Conservation (phyloP, 169 alveolate genomes). For the Besnoitia besnoiti region DNA sequence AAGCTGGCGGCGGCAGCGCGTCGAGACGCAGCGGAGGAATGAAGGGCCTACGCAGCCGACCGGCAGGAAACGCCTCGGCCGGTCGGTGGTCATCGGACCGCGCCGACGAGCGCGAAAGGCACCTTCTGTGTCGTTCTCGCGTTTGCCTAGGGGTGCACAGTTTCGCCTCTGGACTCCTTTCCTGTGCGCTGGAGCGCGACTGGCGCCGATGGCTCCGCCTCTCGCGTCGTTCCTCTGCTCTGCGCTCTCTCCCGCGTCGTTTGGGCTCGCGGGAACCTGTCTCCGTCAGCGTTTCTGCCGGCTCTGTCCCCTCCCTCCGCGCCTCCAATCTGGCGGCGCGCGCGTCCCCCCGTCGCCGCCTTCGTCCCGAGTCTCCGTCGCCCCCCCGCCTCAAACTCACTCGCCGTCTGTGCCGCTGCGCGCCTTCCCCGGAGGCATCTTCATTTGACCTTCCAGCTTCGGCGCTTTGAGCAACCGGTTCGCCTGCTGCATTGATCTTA, state of each 20-base stretch:
- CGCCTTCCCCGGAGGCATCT: too few relatives aligned
- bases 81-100: background rate
- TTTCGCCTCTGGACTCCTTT: background rate
- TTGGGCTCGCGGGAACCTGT: too few relatives aligned
- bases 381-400: too few relatives aligned
- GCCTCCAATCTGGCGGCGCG: too few relatives aligned
- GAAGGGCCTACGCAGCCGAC: background rate
- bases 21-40: conserved; percentile 32
- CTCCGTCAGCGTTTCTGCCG: too few relatives aligned
- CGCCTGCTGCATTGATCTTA: too few relatives aligned
- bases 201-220: background rate
- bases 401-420: too few relatives aligned
- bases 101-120: background rate
- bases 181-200: background rate
- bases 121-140: background rate
- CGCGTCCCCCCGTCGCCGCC: background rate
- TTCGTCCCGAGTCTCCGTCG: background rate
- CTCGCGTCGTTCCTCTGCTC: background rate
- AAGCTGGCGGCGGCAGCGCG: conserved; percentile 42
- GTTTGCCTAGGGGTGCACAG: too few relatives aligned
- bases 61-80: background rate
- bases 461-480: too few relatives aligned
- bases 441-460: too few relatives aligned
- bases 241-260: too few relatives aligned
- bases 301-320: background rate